Evolutionary conservation across 2,329 filamentous ascomycete genomes (phyloP).

Genomic region (Seiridium cupressi): DNA sequence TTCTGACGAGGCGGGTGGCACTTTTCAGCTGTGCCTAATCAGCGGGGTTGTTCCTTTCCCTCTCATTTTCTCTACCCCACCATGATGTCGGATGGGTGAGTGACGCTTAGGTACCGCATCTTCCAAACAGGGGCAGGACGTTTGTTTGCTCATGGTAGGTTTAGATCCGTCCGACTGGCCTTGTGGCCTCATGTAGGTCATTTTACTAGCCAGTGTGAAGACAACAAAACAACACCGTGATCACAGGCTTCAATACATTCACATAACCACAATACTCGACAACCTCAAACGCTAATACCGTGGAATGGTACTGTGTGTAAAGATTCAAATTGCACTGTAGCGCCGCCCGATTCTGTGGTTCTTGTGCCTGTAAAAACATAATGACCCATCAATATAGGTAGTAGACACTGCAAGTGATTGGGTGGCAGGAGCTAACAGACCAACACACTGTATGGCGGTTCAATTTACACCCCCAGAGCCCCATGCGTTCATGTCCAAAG

Average conservation of each 20-base stretch:
- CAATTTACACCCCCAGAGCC: not conserved
- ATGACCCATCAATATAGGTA: constrained; percentile 1
- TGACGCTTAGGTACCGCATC: not conserved
- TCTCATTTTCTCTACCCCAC: constrained; percentile 17
- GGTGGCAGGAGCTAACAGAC: not conserved
- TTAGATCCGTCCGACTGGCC: no score
- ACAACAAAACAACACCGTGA: no score
- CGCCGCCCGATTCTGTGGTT: no score
- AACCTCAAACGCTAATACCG: no score
- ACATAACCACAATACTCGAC: no score
- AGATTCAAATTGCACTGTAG: not conserved
- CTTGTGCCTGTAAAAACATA: not conserved
- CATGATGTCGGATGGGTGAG: constrained; percentile 12
- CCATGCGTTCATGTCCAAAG: not conserved
- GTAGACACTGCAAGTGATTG: not conserved
- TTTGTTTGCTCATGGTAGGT: no score
- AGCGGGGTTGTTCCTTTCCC: constrained; percentile 5
- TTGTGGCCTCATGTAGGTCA: no score
- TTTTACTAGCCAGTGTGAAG: no score
- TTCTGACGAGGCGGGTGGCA: not conserved
- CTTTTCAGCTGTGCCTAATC: not conserved
- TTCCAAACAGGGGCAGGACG: not conserved
- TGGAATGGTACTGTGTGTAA: no score
- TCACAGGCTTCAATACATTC: no score
- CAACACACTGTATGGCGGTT: not conserved